Evolutionary conservation across 2,329 filamentous ascomycete species (phyloP).

Genomic region (Arthrobotrys megalospora): DNA sequence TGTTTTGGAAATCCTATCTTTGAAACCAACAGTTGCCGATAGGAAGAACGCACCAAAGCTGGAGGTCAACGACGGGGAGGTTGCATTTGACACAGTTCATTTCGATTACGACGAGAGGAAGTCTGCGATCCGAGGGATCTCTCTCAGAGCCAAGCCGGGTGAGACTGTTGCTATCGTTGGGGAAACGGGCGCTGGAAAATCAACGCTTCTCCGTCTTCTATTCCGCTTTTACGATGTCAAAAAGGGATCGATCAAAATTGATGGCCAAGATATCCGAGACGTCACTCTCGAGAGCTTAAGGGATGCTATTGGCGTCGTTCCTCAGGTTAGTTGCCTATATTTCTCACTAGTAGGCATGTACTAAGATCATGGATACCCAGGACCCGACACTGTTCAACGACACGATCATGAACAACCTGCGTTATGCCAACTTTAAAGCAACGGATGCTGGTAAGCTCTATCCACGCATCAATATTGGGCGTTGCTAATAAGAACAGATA

Average conservation of each 20-base stretch:
- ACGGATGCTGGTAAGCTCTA: slow-evolving; percentile 69
- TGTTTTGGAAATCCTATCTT: slow-evolving; percentile 73
- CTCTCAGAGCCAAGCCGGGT: slow-evolving; percentile 71
- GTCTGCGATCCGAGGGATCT: slow-evolving; percentile 71
- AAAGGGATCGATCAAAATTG: slow-evolving; percentile 72
- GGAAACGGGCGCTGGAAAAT: slow-evolving; percentile 76
- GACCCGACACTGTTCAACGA: slow-evolving; percentile 77
- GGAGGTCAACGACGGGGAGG: slow-evolving; percentile 69
- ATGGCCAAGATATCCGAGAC: slow-evolving; percentile 74
- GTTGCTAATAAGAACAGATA: slow-evolving; percentile 67
- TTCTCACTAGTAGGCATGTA: neutral
- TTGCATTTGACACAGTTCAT: slow-evolving; percentile 72
- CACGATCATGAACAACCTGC: slow-evolving; percentile 76
- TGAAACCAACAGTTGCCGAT: slow-evolving; percentile 73
- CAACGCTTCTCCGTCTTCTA: slow-evolving; percentile 75
- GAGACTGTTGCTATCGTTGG: slow-evolving; percentile 76
- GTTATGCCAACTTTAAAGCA: slow-evolving; percentile 75
- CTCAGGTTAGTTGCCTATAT: slow-evolving; percentile 65
- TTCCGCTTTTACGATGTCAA: slow-evolving; percentile 75
- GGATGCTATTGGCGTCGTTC: slow-evolving; percentile 75
- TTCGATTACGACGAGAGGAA: slow-evolving; percentile 74
- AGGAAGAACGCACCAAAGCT: slow-evolving; percentile 69
- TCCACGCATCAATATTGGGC: neutral
- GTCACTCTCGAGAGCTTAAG: slow-evolving; percentile 74
- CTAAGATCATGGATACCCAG: slow-evolving; percentile 66